Conservation (phyloP, 208 protist genomes). For the Wallacemonas rigidus region DNA sequence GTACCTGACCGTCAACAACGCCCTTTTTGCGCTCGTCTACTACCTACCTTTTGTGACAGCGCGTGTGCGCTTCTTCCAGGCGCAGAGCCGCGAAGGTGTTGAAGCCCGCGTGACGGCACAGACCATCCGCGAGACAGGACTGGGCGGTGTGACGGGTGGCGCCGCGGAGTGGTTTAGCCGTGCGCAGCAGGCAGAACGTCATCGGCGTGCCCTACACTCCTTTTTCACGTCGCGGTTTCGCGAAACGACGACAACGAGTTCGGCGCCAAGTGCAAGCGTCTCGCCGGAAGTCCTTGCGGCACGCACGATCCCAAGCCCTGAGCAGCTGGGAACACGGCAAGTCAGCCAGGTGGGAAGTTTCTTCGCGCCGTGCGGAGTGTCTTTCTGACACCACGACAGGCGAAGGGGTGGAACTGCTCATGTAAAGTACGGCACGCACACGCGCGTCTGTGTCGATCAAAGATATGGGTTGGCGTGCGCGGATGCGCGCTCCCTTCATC, state of each 20-base stretch:
- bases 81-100: conserved; percentile 19
- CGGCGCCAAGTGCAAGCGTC: background rate
- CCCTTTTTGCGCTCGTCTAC: conserved; percentile 33
- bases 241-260: background rate
- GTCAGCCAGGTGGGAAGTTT: conserved; percentile 9
- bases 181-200: conserved; percentile 7
- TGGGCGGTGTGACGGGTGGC: conserved; percentile 23
- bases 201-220: background rate
- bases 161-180: conserved; percentile 22
- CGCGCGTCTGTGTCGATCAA: too few species aligned
- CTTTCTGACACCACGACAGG: background rate
- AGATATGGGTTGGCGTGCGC: too few species aligned
- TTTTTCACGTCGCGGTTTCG: background rate
- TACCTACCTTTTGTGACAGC: conserved; percentile 52
- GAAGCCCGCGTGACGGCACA: background rate
- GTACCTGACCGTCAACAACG: conserved; percentile 27
- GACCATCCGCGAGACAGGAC: conserved; percentile 10
- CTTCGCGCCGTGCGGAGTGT: background rate
- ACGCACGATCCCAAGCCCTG: background rate
- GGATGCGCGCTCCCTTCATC: too few species aligned
- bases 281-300: background rate
- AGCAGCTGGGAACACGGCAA: background rate
- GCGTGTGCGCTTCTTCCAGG: conserved; percentile 32
- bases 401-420: background rate
- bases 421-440: background rate